Conservation (phyloP, 768 basidiomycete genomes). For the Boletus bicolor region DNA sequence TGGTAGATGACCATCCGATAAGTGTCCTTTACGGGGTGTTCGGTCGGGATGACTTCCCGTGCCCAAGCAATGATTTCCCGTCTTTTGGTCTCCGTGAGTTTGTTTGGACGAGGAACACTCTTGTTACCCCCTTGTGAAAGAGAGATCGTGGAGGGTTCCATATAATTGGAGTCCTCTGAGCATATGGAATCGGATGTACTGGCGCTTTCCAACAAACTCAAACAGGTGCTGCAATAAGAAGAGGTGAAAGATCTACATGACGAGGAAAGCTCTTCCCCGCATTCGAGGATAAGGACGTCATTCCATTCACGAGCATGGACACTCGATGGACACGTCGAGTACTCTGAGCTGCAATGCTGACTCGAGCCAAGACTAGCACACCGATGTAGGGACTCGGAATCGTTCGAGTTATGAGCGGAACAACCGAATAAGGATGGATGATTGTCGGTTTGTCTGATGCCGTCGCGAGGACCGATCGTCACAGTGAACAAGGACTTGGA, state of each 20-base stretch:
- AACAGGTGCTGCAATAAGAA: conserved; percentile 26
- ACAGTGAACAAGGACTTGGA: conserved; percentile 13
- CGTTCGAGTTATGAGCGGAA: background rate
- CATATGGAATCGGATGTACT: conserved; percentile 4
- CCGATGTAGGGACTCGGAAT: background rate
- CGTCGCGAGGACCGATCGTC: background rate
- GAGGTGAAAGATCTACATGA: conserved; percentile 7
- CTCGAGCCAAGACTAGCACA: conserved; percentile 6
- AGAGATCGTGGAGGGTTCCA: conserved; percentile 9
- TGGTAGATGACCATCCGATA: conserved; percentile 19
- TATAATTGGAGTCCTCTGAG: conserved; percentile 4
- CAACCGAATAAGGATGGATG: background rate
- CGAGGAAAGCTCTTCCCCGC: background rate
- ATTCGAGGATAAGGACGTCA: background rate
- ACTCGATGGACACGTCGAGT: conserved; percentile 25
- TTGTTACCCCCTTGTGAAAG: background rate
- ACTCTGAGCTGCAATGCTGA: conserved; percentile 15
- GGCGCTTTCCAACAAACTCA: conserved; percentile 6
- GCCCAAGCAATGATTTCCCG: conserved; percentile 22
- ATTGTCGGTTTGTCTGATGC: background rate
- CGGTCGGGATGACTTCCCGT: conserved; percentile 10
- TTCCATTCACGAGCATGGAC: background rate
- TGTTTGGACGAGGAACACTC: background rate
- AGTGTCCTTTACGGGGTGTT: conserved; percentile 24
- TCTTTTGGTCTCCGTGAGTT: conserved; percentile 12